Evolutionary conservation across 2,329 filamentous ascomycete genomes (phyloP).

Genomic region (Bipolaris cookei): DNA sequence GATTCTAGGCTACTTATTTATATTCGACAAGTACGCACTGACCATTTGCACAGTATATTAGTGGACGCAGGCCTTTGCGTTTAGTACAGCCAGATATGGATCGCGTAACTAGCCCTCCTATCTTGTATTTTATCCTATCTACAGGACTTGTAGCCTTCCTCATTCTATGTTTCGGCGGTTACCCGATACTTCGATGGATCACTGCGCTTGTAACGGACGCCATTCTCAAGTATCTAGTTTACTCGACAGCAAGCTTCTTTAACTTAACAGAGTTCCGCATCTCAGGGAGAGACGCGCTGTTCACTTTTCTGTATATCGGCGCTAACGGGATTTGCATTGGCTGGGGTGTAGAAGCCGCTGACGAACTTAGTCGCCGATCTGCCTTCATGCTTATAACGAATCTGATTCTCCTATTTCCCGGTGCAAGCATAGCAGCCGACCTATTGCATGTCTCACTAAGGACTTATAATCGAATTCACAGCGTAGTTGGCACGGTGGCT

Average conservation of each 20-base stretch:
- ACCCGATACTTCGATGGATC: conserved; percentile 4
- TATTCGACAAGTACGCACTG: conserved; percentile 10
- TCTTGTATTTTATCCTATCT: conserved; percentile 11
- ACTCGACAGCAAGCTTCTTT: no score
- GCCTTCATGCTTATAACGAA: conserved; percentile 20
- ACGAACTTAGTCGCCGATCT: conserved; percentile 15
- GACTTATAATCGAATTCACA: conserved; percentile 7
- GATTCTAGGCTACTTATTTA: conserved; percentile 14
- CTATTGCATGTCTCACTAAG: conserved; percentile 13
- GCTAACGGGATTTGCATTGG: conserved; percentile 16
- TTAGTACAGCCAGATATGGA: conserved; percentile 4
- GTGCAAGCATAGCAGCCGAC: conserved; percentile 13
- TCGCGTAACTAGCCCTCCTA: background rate
- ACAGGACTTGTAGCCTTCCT: conserved; percentile 9
- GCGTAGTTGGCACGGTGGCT: conserved; percentile 8
- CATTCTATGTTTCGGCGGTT: conserved; percentile 3
- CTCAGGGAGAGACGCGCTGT: conserved; percentile 1
- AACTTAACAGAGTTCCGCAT: no score
- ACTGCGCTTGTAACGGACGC: conserved; percentile 5
- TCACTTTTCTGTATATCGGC: conserved; percentile 4
- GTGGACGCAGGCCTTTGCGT: background rate
- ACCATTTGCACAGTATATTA: conserved; percentile 12
- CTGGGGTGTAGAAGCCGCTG: conserved; percentile 1
- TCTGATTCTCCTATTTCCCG: conserved; percentile 14
- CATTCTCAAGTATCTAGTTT: conserved; percentile 17